Evolutionary conservation across 768 basidiomycete genomes (phyloP).

Genomic region (Boletus reticulatus): DNA sequence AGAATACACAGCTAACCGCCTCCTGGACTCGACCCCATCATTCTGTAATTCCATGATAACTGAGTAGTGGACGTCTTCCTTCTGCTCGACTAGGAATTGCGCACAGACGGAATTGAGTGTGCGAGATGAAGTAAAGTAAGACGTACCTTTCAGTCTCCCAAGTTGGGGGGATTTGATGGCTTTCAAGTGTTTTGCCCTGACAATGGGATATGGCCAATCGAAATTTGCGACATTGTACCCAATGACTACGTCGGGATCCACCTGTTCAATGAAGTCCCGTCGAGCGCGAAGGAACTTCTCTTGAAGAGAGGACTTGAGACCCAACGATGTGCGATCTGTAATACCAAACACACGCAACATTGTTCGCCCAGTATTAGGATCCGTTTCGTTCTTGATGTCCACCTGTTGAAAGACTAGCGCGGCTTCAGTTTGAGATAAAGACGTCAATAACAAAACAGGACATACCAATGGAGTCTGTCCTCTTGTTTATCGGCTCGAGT

Average conservation of each 20-base stretch:
- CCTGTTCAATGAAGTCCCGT: constrained; percentile 85
- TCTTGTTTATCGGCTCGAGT: constrained; percentile 52
- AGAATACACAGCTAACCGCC: constrained; percentile 95
- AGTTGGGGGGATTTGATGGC: constrained; percentile 65
- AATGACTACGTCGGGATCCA: constrained; percentile 94
- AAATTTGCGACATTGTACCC: constrained; percentile 95
- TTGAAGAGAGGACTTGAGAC: constrained; percentile 86
- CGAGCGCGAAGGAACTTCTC: constrained; percentile 72
- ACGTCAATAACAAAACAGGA: not conserved
- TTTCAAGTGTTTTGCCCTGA: constrained; percentile 84
- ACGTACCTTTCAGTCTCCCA: constrained; percentile 70
- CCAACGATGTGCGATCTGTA: constrained; percentile 94
- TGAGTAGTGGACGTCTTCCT: constrained; percentile 98
- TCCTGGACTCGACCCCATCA: constrained; percentile 88
- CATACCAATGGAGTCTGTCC: constrained; percentile 68
- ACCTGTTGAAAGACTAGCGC: constrained; percentile 90
- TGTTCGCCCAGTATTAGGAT: constrained; percentile 40
- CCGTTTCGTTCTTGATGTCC: constrained; percentile 74
- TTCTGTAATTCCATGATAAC: constrained; percentile 98
- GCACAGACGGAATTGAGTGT: constrained; percentile 98
- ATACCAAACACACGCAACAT: constrained; percentile 83
- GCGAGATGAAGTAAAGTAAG: not conserved
- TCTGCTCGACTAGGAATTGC: constrained; percentile 97
- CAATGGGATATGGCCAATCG: constrained; percentile 95
- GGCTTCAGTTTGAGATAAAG: not conserved